Base-by-base conservation (phyloP, 202 grass and related monocot species). In the Cymbopogon flexuosus region DNA sequence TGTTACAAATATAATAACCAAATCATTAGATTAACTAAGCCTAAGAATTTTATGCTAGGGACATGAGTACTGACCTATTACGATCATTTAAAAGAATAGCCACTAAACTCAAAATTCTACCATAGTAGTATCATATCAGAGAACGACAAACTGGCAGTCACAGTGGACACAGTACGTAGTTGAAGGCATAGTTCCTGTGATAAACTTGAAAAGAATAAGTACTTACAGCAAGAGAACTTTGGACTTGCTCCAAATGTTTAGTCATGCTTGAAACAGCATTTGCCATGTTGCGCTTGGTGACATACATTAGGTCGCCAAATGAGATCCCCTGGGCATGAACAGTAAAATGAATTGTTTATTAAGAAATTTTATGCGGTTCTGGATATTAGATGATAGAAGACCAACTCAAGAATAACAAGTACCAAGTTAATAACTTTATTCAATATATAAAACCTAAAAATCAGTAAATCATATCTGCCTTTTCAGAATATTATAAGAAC, bases 291-390 rank as follows among this genome's bases (percentile, higher is more conserved):
- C 52, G 81, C 80, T 95, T 99, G 37, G 96, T 99, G 15, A 99
- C 92, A 86, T 99, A 99, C 96, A 99, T 99, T 54, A 99, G 71
- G 65, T 99, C 92, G 7, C 84, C 84, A 45, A 99, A 96, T 3
- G 90, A 94, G 49, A 88, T 65, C 80, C 96, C 96, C 95, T 95
- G 65, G 36, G 63, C 21, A 79, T 88, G 23, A 70, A 63, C 2
- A 86, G 7, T 76, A 45, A 15, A 19, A 86, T 63, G 30, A 78
- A 34, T 24, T 23, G 56, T 23, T 23, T 68, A 54, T 8, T n/a
- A 64, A 72, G 30, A 30, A 62, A 65, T 8, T 8, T 60, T 5
- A 1, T 58, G 27, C 16, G 23, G 6, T 16, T 75, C 7, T 16
- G 16, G 27, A 63, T 22, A 22, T 62, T 10, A 0, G 21, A 77